These are phyloP conservation scores for Ambispora gerdemannii DNA, from an alignment of 192 early-diverging fungal genomes.

Conservation along the genomic window DNA sequence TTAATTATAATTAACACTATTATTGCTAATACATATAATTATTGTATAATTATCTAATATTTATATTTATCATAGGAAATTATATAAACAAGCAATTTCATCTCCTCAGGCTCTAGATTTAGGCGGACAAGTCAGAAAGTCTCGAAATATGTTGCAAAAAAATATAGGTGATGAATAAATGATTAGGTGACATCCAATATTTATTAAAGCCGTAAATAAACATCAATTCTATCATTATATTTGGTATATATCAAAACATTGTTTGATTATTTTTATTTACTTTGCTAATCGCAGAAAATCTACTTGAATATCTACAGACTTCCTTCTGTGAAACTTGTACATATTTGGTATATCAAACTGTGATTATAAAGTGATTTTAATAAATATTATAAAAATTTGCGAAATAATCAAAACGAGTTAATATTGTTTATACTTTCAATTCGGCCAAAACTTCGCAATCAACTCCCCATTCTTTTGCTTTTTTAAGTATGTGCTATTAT, in stretches of 20 bases:
- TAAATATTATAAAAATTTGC: background rate
- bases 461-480: slow-evolving; percentile 70
- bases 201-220: no score
- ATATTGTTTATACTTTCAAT: slow-evolving; percentile 64
- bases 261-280: no score
- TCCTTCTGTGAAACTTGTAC: slow-evolving; percentile 79
- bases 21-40: no score
- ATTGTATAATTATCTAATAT: no score
- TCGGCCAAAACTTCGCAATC: slow-evolving; percentile 71
- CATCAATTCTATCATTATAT: no score
- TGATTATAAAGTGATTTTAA: background rate
- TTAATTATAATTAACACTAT: no score
- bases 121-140: background rate
- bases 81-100: background rate
- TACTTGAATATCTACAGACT: slow-evolving; percentile 67
- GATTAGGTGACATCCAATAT: no score
- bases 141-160: background rate
- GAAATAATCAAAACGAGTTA: no score
- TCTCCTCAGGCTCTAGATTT: background rate
- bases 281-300: slow-evolving; percentile 67
- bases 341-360: slow-evolving; percentile 75
- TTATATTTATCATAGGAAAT: background rate
- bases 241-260: no score
- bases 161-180: background rate
- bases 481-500: slow-evolving; percentile 55